These are phyloP conservation scores for Pleurotus cornucopiae DNA, from an alignment of 768 basidiomycete species.

Conservation along the genomic window DNA sequence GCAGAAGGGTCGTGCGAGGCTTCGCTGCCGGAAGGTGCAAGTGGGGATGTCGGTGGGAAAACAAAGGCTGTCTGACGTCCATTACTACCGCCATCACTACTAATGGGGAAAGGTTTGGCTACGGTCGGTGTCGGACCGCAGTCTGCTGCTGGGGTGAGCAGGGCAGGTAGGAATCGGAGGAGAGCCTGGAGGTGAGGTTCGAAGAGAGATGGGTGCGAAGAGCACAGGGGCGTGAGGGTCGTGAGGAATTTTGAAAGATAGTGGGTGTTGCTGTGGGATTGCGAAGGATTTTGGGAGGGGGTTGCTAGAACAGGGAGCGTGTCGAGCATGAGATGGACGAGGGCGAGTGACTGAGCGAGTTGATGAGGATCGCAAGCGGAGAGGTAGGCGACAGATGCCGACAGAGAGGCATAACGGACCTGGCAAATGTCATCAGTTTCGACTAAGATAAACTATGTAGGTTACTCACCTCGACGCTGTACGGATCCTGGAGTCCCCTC, in stretches of 20 bases:
- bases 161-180: slow-evolving; percentile 63
- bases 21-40: slow-evolving; percentile 22
- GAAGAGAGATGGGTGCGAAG: slow-evolving; percentile 68
- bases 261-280: slow-evolving; percentile 26
- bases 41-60: slow-evolving; percentile 29
- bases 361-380: slow-evolving; percentile 57
- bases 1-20: slow-evolving; percentile 26
- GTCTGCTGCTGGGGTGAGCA: slow-evolving; percentile 62
- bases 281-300: slow-evolving; percentile 21
- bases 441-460: no score
- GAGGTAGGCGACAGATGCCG: slow-evolving; percentile 67
- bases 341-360: slow-evolving; percentile 52
- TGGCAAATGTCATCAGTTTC: slow-evolving; percentile 18
- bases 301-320: slow-evolving; percentile 57
- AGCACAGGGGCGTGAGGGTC: slow-evolving; percentile 66
- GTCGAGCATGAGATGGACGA: slow-evolving; percentile 72
- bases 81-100: slow-evolving; percentile 12
- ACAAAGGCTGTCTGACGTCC: slow-evolving; percentile 33
- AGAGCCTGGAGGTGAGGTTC: slow-evolving; percentile 65
- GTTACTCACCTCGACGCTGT: slow-evolving; percentile 52
- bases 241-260: slow-evolving; percentile 64
- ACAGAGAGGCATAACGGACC: slow-evolving; percentile 72
- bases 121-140: slow-evolving; percentile 49
- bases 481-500: slow-evolving; percentile 61
- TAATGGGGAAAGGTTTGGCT: slow-evolving; percentile 37